Evolutionary conservation across 768 basidiomycete genomes (phyloP).

Genomic region (Auriscalpium microsporum): DNA sequence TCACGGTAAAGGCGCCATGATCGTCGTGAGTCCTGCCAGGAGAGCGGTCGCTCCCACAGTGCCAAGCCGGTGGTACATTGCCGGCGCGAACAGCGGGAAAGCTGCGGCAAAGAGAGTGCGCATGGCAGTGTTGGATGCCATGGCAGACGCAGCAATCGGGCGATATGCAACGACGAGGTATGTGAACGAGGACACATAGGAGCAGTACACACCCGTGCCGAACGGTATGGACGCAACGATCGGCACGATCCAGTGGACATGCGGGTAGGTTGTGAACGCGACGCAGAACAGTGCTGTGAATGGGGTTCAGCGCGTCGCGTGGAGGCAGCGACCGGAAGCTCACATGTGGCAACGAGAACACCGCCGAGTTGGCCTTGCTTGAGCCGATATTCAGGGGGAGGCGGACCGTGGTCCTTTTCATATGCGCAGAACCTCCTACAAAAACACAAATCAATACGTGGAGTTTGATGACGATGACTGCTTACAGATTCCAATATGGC

Average conservation of each 20-base stretch:
- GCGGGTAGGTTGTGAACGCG: slow-evolving; percentile 43
- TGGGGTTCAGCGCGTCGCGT: too few species aligned
- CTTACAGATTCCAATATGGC: slow-evolving; percentile 37
- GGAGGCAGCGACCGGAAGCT: slow-evolving; percentile 5
- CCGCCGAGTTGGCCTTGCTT: slow-evolving; percentile 64
- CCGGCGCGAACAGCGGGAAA: slow-evolving; percentile 33
- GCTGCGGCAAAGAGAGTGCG: slow-evolving; percentile 31
- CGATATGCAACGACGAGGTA: slow-evolving; percentile 47
- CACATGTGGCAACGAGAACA: slow-evolving; percentile 52
- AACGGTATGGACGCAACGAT: slow-evolving; percentile 39
- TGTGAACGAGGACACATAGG: slow-evolving; percentile 63
- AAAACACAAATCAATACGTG: not conserved
- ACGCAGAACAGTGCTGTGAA: slow-evolving; percentile 40
- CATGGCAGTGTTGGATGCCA: slow-evolving; percentile 54
- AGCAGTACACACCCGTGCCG: slow-evolving; percentile 49
- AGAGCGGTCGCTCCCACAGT: slow-evolving; percentile 31
- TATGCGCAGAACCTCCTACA: slow-evolving; percentile 32
- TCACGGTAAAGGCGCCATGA: slow-evolving; percentile 42
- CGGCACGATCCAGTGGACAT: slow-evolving; percentile 40
- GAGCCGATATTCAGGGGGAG: slow-evolving; percentile 61
- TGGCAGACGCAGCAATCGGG: slow-evolving; percentile 48
- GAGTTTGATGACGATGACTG: too few species aligned
- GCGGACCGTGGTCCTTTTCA: slow-evolving; percentile 29
- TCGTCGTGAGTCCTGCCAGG: slow-evolving; percentile 30
- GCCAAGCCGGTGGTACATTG: slow-evolving; percentile 30